phyloP scores from a whole-genome alignment of 305 asterid species.

The Lippia alba region DNA sequence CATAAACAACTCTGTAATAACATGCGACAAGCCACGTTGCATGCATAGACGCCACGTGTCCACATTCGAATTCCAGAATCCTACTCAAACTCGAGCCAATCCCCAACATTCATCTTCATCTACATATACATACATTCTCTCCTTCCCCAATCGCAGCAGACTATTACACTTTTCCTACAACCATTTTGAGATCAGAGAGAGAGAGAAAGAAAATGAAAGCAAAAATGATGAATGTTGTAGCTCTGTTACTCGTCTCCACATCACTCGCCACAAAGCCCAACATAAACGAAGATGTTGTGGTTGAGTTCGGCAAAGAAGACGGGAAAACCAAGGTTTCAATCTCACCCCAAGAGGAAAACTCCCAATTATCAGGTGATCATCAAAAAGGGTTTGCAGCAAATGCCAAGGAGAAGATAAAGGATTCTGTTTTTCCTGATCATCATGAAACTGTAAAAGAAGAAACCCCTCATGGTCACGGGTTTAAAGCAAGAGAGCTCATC shows the following conservation, averaged over 20 bases:
- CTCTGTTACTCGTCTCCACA: slow-evolving; percentile 36
- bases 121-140: neutral
- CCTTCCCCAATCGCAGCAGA: neutral
- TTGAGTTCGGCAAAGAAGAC: slow-evolving; percentile 37
- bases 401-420: slow-evolving; percentile 28
- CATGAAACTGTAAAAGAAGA: no score
- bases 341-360: slow-evolving; percentile 38
- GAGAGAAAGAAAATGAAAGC: neutral
- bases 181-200: neutral
- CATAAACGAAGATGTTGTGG: slow-evolving; percentile 28
- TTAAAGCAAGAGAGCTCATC: slow-evolving; percentile 35
- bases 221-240: slow-evolving; percentile 38
- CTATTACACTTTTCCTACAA: neutral
- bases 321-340: slow-evolving; percentile 43
- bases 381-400: slow-evolving; percentile 8
- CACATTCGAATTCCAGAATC: slow-evolving; percentile 6
- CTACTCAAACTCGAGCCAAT: neutral
- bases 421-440: no score
- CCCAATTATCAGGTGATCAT: neutral
- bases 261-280: slow-evolving; percentile 32
- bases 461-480: neutral
- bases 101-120: neutral
- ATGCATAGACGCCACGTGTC: slow-evolving; percentile 25
- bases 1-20: slow-evolving; percentile 1
- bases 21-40: slow-evolving; percentile 38